Percentiles rank a stretch among this genome's conserved stretches.
Conservation (phyloP, 2,329 filamentous ascomycete genomes). For the Westerdykella sp. region DNA sequence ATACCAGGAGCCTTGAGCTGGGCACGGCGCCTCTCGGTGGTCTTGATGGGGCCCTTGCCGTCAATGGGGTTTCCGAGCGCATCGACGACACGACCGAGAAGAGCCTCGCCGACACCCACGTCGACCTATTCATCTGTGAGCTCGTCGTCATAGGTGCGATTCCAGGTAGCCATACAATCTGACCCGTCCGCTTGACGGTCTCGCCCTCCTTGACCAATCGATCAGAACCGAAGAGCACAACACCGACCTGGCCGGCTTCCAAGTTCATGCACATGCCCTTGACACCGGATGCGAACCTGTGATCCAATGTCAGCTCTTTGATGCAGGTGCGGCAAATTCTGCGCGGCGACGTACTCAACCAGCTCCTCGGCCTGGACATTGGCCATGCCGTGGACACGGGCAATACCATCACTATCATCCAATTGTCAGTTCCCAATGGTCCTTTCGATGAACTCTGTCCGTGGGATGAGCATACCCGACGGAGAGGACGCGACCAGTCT, state of each 20-base stretch:
- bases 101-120: slow-evolving; percentile 83
- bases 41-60: slow-evolving; percentile 95
- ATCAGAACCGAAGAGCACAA: slow-evolving; percentile 99
- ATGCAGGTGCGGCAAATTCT: slow-evolving; percentile 10
- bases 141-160: not conserved
- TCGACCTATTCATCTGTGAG: slow-evolving; percentile 63
- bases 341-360: slow-evolving; percentile 73
- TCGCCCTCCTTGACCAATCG: slow-evolving; percentile 99
- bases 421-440: slow-evolving; percentile 27
- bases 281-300: slow-evolving; percentile 96
- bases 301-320: slow-evolving; percentile 25
- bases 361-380: slow-evolving; percentile 99
- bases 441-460: slow-evolving; percentile 22
- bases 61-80: slow-evolving; percentile 99
- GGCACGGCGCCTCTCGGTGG: slow-evolving; percentile 86
- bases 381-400: slow-evolving; percentile 98
- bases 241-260: slow-evolving; percentile 99
- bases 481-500: slow-evolving; percentile 97
- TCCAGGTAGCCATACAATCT: slow-evolving; percentile 69
- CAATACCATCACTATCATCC: slow-evolving; percentile 90
- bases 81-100: slow-evolving; percentile 97
- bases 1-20: slow-evolving; percentile 99
- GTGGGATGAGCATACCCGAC: slow-evolving; percentile 73
- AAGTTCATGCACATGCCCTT: slow-evolving; percentile 99
- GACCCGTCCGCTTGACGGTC: slow-evolving; percentile 98